These are phyloP conservation scores for Aspergillus cavernicola DNA, from an alignment of 495 filamentous ascomycete genomes.

Conservation along the genomic window DNA sequence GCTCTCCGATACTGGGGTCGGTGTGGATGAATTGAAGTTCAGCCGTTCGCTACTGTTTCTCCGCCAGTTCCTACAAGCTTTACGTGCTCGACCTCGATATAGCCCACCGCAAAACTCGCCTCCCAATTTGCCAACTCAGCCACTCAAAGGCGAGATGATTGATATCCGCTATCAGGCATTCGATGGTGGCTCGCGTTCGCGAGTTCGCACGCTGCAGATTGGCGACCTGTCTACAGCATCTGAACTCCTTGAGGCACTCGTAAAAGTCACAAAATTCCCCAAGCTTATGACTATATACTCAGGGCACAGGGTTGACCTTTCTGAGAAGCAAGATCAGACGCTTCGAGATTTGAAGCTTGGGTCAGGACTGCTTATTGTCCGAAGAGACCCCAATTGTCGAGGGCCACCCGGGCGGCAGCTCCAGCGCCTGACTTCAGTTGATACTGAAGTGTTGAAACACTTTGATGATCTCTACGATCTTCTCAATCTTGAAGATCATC, in stretches of 20 bases:
- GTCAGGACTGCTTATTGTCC: constrained; percentile 59
- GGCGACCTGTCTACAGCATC: constrained; percentile 67
- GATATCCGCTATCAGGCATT: constrained; percentile 72
- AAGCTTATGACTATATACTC: constrained; percentile 55
- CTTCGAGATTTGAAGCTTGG: constrained; percentile 44
- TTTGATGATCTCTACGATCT: constrained; percentile 83
- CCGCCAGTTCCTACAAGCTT: constrained; percentile 52
- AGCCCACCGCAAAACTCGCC: constrained; percentile 42
- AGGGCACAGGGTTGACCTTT: constrained; percentile 49
- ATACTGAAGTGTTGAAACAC: constrained; percentile 75
- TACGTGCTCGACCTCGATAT: constrained; percentile 51
- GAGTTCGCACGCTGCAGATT: constrained; percentile 55
- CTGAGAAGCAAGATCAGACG: constrained; percentile 32
- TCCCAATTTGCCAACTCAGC: constrained; percentile 35
- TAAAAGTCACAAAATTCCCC: constrained; percentile 64
- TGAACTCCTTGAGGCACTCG: constrained; percentile 61
- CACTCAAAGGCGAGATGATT: constrained; percentile 55
- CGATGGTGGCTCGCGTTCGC: constrained; percentile 52
- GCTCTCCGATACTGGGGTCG: constrained; percentile 37
- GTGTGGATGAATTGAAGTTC: constrained; percentile 57
- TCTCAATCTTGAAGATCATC: constrained; percentile 67
- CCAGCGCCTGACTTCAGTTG: constrained; percentile 49
- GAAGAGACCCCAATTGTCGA: constrained; percentile 38
- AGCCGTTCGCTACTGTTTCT: constrained; percentile 61
- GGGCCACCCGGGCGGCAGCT: constrained; percentile 26